Percentiles rank a stretch among this genome's conserved stretches.
These are phyloP conservation scores for Naganishia onofrii DNA, from an alignment of 768 basidiomycete genomes.

Conservation along the genomic window DNA sequence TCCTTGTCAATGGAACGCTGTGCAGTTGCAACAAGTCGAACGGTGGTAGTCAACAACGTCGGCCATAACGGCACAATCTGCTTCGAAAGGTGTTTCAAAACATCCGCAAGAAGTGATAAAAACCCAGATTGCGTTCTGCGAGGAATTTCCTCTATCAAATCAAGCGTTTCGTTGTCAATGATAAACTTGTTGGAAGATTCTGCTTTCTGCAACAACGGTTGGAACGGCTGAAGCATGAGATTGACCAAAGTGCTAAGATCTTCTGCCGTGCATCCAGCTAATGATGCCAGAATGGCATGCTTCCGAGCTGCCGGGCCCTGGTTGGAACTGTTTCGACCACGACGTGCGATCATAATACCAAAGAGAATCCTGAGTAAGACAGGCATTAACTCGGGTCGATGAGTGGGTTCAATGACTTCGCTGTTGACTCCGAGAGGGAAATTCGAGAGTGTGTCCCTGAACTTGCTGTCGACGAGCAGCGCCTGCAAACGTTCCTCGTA, in stretches of 20 bases:
- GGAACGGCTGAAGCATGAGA: constrained; percentile 78
- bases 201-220: constrained; percentile 24
- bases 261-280: constrained; percentile 67
- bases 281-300: constrained; percentile 68
- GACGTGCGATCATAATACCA: constrained; percentile 79
- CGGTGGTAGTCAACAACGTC: constrained; percentile 65
- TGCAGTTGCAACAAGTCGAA: constrained; percentile 66
- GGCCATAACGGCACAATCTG: constrained; percentile 71
- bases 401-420: constrained; percentile 59
- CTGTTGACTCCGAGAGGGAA: constrained; percentile 62
- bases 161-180: constrained; percentile 5
- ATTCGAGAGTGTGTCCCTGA: constrained; percentile 79
- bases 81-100: constrained; percentile 76
- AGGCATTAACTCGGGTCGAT: constrained; percentile 67
- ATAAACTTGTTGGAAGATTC: constrained; percentile 36
- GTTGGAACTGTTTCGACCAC: constrained; percentile 61
- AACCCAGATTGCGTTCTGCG: constrained; percentile 65
- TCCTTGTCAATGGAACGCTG: constrained; percentile 60
- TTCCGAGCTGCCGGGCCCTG: constrained; percentile 65
- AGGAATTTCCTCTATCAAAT: constrained; percentile 17
- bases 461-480: constrained; percentile 78
- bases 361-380: constrained; percentile 74
- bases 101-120: constrained; percentile 76
- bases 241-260: constrained; percentile 77
- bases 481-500: constrained; percentile 67